phyloP scores from a whole-genome alignment of 208 protist species.

The Leishmania turanica region DNA sequence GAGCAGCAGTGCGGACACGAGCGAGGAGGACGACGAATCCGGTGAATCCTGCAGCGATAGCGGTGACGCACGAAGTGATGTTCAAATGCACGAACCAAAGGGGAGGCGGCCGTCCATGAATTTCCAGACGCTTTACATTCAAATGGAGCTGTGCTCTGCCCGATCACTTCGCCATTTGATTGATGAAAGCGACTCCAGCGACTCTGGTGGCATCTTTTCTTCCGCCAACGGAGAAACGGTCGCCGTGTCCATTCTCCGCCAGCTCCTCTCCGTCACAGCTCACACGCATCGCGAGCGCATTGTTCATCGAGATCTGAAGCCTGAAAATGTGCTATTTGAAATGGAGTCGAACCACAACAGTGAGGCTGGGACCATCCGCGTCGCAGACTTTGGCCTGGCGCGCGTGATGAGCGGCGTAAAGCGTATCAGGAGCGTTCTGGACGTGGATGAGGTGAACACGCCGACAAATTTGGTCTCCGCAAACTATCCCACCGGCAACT shows the following conservation, averaged over 20 bases:
- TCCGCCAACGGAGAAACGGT: slow-evolving; percentile 60
- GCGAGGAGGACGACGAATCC: slow-evolving; percentile 6
- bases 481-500: slow-evolving; percentile 50
- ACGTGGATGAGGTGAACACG: slow-evolving; percentile 35
- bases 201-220: slow-evolving; percentile 39
- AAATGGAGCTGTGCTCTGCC: slow-evolving; percentile 87
- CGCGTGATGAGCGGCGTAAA: slow-evolving; percentile 59
- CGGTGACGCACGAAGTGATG: neutral
- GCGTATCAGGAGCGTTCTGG: slow-evolving; percentile 46
- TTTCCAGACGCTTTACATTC: slow-evolving; percentile 83
- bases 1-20: slow-evolving; percentile 5
- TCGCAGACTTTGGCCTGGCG: slow-evolving; percentile 84
- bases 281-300: slow-evolving; percentile 79
- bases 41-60: neutral
- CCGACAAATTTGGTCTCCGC: slow-evolving; percentile 12
- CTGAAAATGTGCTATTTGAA: slow-evolving; percentile 84
- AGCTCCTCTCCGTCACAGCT: slow-evolving; percentile 72
- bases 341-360: slow-evolving; percentile 41
- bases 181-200: slow-evolving; percentile 57
- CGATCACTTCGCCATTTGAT: slow-evolving; percentile 75
- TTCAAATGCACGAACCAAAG: neutral
- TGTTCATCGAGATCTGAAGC: slow-evolving; percentile 86
- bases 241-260: slow-evolving; percentile 71
- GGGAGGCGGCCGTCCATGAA: neutral
- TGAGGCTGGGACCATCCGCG: slow-evolving; percentile 73